These are phyloP conservation scores for Vachellia pachyceras DNA, from an alignment of 306 rosid species.

Conservation along the genomic window DNA sequence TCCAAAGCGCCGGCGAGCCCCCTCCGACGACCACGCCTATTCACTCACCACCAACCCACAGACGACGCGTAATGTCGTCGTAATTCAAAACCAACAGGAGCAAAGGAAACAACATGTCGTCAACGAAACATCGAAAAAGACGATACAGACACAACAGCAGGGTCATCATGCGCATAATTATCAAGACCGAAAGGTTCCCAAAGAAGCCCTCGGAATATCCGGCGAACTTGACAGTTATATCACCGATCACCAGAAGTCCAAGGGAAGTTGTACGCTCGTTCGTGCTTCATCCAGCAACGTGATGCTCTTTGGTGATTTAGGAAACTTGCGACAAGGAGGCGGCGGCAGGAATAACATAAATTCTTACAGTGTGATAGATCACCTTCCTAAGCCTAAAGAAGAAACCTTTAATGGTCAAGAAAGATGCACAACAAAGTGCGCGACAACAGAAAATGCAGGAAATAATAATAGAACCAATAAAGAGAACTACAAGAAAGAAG, in stretches of 20 bases:
- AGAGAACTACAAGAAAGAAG: slow-evolving; percentile 27
- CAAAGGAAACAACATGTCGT: slow-evolving; percentile 23
- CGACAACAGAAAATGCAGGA: background rate
- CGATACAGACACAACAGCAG: slow-evolving; percentile 26
- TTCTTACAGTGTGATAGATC: slow-evolving; percentile 42
- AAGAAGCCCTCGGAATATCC: slow-evolving; percentile 72
- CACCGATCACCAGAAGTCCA: slow-evolving; percentile 63
- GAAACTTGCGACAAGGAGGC: slow-evolving; percentile 67
- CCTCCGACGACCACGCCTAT: slow-evolving; percentile 31
- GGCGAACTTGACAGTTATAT: slow-evolving; percentile 90
- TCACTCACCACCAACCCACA: slow-evolving; percentile 28
- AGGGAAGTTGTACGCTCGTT: slow-evolving; percentile 58
- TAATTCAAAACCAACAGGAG: slow-evolving; percentile 11
- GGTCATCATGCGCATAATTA: no score
- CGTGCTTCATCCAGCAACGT: slow-evolving; percentile 89
- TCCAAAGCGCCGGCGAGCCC: slow-evolving; percentile 54
- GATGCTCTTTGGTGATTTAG: slow-evolving; percentile 75
- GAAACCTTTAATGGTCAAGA: slow-evolving; percentile 36
- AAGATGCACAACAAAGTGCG: slow-evolving; percentile 34
- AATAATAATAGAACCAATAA: background rate
- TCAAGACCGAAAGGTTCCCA: slow-evolving; percentile 71
- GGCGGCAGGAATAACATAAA: slow-evolving; percentile 29
- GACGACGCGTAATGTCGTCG: background rate
- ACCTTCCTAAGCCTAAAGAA: slow-evolving; percentile 48
- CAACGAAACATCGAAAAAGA: slow-evolving; percentile 18